Base-by-base conservation (phyloP, 1,284 basidiomycete species). In the Trichosporon sp. region DNA sequence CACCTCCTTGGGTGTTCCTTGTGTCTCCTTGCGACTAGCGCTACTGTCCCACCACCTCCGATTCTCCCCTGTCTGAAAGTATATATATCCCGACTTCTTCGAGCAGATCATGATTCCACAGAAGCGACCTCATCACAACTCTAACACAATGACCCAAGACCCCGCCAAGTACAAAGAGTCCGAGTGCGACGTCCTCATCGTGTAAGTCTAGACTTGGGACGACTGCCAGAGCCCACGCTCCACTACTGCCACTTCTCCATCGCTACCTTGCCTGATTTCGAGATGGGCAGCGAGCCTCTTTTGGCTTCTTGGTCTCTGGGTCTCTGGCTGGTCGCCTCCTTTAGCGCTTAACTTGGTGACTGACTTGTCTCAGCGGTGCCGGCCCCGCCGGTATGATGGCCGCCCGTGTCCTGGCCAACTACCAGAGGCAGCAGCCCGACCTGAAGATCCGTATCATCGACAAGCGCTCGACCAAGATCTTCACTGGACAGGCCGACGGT, bases 401-500 rank as follows among this genome's bases (percentile, higher is more conserved):
- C 40, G 73, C 73, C 31, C 70, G 73, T 21, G 66, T 68, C 43
- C 70, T 74, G 37, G 31, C 73, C 68, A 64, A 71, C 66, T 71
- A 70, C 40, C 70, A 71, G 4, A 37, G 48, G 56, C 63, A 71
- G 56, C 54, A 74, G 54, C 73, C 73, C 70, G 67, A 71, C 68
- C 70, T 74, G 63, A 70, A 70, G 66, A 69, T 74, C 56, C 73
- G 73, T 67, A 71, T 74, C 68, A 71, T 74, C 73, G 73, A 74
- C 70, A 74, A 74, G 73, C 73, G 73, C 66, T 66, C 63, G 14
- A 74, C 73, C 61, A 74, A 74, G 73, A 46, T 74, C 68, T 74
- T 66, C 73, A 74, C 68, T 51, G 73, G 73, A 56, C 73, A 74
- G 70, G 73, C 73, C 26, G 73, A 74, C 66, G 73, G 73, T 26